Conservation (phyloP, 768 basidiomycete species). For the Auricularia sp. region DNA sequence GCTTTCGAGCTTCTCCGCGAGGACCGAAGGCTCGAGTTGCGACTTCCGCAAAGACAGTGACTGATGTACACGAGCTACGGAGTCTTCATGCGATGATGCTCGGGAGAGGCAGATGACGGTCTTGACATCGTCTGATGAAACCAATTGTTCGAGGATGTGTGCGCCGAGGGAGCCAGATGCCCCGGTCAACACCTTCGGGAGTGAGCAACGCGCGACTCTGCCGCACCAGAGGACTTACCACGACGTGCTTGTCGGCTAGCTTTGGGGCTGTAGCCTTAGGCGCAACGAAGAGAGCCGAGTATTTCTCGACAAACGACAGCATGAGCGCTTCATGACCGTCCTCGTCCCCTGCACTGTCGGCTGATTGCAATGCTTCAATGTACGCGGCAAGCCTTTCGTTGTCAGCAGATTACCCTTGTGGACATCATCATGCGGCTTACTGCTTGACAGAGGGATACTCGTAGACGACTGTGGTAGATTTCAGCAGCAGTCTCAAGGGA, state of each 20-base stretch:
- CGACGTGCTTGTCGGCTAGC: not conserved
- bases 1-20: conserved; percentile 23
- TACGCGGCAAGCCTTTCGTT: conserved; percentile 29
- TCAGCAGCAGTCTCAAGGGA: not conserved
- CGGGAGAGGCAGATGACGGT: conserved; percentile 42
- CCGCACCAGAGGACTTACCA: not conserved
- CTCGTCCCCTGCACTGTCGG: conserved; percentile 14
- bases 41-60: conserved; percentile 32
- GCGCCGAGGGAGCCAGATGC: conserved; percentile 47
- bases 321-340: conserved; percentile 28
- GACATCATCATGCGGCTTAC: conserved; percentile 13
- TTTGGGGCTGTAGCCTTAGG: conserved; percentile 2
- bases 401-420: too few relatives aligned
- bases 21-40: conserved; percentile 7
- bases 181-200: conserved; percentile 35
- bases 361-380: conserved; percentile 26
- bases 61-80: conserved; percentile 28
- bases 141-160: conserved; percentile 38
- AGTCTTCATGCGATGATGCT: conserved; percentile 34
- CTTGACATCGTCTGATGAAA: conserved; percentile 24
- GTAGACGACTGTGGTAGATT: conserved; percentile 30
- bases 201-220: not conserved
- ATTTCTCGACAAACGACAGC: conserved; percentile 38
- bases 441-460: conserved; percentile 36
- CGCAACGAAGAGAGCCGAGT: conserved; percentile 10